Conservation (phyloP, 2,329 filamentous ascomycete species). For the Zarea fungicola region DNA sequence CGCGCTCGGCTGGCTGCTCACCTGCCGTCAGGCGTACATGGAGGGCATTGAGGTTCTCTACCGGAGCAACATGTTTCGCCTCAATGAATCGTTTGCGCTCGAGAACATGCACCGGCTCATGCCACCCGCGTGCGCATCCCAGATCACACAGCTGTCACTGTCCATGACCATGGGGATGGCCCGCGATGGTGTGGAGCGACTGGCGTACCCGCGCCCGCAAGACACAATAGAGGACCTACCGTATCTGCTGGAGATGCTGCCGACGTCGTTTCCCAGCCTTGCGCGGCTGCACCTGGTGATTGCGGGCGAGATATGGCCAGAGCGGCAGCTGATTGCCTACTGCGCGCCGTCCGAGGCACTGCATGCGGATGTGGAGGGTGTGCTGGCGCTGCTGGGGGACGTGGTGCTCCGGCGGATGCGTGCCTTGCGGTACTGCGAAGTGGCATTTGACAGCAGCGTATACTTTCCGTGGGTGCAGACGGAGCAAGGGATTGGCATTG, state of each 20-base stretch:
- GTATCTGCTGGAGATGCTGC: background rate
- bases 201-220: constrained; percentile 6
- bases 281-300: constrained; percentile 3
- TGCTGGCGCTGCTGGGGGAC: background rate
- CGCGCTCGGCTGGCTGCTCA: constrained; percentile 6
- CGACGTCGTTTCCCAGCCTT: background rate
- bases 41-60: constrained; percentile 10
- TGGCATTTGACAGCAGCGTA: constrained; percentile 6
- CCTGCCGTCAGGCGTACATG: constrained; percentile 7
- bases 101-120: background rate
- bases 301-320: constrained; percentile 6
- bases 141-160: constrained; percentile 4
- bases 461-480: constrained; percentile 12
- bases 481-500: background rate
- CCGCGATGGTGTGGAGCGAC: background rate
- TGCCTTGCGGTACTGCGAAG: background rate
- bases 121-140: background rate
- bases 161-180: background rate
- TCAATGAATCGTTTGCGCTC: constrained; percentile 7
- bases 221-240: constrained; percentile 5
- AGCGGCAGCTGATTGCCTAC: background rate
- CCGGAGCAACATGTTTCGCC: constrained; percentile 4
- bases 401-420: background rate
- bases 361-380: background rate
- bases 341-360: constrained; percentile 1